phyloP scores from a whole-genome alignment of 352 stramenopile genomes.

The Saprolegnia diclina region DNA sequence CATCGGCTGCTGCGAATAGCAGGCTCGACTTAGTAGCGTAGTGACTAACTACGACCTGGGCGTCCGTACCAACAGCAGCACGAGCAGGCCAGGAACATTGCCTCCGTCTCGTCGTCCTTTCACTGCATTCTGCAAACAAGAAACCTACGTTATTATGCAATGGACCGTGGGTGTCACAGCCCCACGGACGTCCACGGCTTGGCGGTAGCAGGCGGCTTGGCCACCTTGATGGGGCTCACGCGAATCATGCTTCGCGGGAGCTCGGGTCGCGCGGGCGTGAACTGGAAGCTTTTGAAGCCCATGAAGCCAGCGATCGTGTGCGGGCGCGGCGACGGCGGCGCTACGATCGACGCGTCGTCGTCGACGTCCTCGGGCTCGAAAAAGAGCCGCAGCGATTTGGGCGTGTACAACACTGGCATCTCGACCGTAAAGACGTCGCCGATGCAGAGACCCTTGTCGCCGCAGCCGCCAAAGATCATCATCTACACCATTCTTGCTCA shows the following conservation, averaged over 20 bases:
- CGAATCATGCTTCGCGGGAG: background rate
- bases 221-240: constrained; percentile 18
- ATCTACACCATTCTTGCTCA: too few species aligned
- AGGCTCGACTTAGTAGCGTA: too few species aligned
- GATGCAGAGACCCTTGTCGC: constrained; percentile 15
- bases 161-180: background rate
- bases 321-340: background rate
- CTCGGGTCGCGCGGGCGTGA: background rate
- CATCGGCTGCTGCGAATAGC: too few species aligned
- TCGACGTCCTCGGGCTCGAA: background rate
- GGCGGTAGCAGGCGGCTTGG: background rate
- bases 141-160: too few species aligned
- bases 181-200: constrained; percentile 10
- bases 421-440: constrained; percentile 18
- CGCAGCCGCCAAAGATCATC: constrained; percentile 26
- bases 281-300: background rate
- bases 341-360: background rate
- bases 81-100: too few species aligned
- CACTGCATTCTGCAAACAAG: too few species aligned
- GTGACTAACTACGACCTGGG: too few species aligned
- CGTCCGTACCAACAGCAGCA: too few species aligned
- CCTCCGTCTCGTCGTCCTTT: too few species aligned
- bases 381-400: background rate
- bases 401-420: background rate
- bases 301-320: background rate